Evolutionary conservation across 176 grass and related monocot species (phyloP).

Genomic region (Zoysia japonica): DNA sequence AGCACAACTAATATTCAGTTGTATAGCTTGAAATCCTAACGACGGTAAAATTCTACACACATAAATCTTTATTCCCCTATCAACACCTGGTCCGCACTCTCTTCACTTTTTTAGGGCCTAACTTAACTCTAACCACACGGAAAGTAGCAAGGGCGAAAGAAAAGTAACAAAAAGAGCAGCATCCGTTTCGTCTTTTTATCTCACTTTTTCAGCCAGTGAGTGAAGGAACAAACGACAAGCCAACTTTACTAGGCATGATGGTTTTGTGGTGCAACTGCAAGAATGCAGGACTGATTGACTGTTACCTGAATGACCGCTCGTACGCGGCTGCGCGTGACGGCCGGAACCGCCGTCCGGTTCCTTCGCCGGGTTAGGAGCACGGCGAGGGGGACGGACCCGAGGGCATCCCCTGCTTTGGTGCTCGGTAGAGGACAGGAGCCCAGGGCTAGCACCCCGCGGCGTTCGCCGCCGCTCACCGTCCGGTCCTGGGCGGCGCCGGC

Average conservation of each 20-base stretch:
- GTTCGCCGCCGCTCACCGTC: not conserved
- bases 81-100: not conserved
- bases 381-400: not conserved
- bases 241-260: not conserved
- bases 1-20: not conserved
- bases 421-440: not conserved
- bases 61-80: conserved; percentile 10
- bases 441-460: not conserved
- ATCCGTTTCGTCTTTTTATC: conserved; percentile 11
- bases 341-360: not conserved
- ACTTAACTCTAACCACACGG: not conserved
- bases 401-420: not conserved
- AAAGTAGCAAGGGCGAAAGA: conserved; percentile 14
- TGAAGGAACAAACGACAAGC: not conserved
- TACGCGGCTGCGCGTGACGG: not conserved
- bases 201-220: not conserved
- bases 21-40: conserved; percentile 1
- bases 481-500: not conserved
- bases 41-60: not conserved
- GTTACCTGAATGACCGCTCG: not conserved
- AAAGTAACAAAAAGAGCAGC: not conserved
- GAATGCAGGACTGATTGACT: not conserved
- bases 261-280: not conserved
- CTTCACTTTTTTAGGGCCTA: not conserved
- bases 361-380: not conserved